A percentile compares a stretch with the other conserved stretches of the same genome.
phyloP scores from a whole-genome alignment of 257 asterid species.

The Ehretia macrophylla region DNA sequence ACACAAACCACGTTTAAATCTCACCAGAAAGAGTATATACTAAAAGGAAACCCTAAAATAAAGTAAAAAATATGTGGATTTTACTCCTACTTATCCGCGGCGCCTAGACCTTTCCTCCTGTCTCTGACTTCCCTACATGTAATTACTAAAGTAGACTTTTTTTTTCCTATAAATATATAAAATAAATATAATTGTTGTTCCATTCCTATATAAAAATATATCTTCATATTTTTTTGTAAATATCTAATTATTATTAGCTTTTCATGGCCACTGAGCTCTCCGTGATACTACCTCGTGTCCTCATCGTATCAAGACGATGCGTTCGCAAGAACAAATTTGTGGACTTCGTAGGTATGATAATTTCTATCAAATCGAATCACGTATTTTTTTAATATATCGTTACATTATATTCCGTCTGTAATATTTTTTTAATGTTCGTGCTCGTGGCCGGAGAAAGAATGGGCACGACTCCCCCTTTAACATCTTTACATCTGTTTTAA shows the following conservation, averaged over 20 bases:
- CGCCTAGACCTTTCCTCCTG: not conserved
- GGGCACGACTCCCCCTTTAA: too few species aligned
- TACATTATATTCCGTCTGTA: too few species aligned
- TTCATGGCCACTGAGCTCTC: constrained; percentile 32
- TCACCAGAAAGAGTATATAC: too few species aligned
- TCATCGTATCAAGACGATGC: constrained; percentile 38
- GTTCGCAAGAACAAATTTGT: constrained; percentile 48
- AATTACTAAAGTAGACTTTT: not conserved
- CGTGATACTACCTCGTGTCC: constrained; percentile 37
- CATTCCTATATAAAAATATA: not conserved
- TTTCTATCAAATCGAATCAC: too few species aligned
- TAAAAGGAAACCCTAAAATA: too few species aligned
- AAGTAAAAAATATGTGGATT: not conserved
- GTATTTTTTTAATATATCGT: too few species aligned
- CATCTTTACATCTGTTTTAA: too few species aligned
- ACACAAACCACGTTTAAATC: too few species aligned
- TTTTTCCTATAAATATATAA: too few species aligned
- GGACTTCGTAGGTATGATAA: constrained; percentile 36
- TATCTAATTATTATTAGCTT: not conserved
- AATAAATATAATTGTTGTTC: too few species aligned
- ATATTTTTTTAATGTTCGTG: too few species aligned
- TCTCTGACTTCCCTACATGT: not conserved
- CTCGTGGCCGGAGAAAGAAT: too few species aligned
- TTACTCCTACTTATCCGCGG: not conserved
- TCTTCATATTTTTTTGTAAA: not conserved